Percentiles rank a stretch among this genome's conserved stretches.
Conservation (phyloP, 176 grass and related monocot genomes). For the Aegilops umbellulata region DNA sequence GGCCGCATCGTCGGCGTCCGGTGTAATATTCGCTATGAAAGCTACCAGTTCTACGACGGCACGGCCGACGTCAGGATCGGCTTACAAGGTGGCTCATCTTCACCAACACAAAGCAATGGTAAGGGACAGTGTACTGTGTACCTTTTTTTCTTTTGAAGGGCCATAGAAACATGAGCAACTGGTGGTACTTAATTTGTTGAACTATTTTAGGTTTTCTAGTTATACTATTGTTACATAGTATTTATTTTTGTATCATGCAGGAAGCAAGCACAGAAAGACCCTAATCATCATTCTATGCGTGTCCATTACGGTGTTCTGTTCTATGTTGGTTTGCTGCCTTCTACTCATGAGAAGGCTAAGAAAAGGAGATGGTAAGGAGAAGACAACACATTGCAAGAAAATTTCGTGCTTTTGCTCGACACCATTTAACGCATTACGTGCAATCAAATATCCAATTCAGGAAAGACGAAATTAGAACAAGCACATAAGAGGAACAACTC, state of each 20-base stretch:
- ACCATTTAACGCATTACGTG: not conserved
- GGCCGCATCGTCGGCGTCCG: constrained; percentile 47
- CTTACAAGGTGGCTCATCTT: not conserved
- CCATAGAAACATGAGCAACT: not conserved
- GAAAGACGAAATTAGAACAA: not conserved
- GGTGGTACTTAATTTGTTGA: not conserved
- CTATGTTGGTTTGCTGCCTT: constrained; percentile 6
- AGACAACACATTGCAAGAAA: not conserved
- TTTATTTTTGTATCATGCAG: not conserved
- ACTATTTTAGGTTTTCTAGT: not conserved
- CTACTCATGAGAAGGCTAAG: not conserved
- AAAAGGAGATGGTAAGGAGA: not conserved
- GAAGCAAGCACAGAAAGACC: constrained; percentile 22
- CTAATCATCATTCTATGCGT: constrained; percentile 16
- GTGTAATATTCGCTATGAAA: constrained; percentile 49
- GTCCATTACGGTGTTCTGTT: constrained; percentile 30
- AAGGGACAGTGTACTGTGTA: not conserved
- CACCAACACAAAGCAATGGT: not conserved
- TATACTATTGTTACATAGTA: not conserved
- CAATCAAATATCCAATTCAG: constrained; percentile 1
- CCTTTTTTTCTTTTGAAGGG: not conserved
- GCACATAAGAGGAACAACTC: constrained; percentile 29
- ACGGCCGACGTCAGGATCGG: constrained; percentile 45
- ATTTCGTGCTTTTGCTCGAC: not conserved
- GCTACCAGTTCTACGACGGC: constrained; percentile 43